These are phyloP conservation scores for Nothophoma quercina DNA, from an alignment of 2,329 filamentous ascomycete genomes.

Conservation along the genomic window DNA sequence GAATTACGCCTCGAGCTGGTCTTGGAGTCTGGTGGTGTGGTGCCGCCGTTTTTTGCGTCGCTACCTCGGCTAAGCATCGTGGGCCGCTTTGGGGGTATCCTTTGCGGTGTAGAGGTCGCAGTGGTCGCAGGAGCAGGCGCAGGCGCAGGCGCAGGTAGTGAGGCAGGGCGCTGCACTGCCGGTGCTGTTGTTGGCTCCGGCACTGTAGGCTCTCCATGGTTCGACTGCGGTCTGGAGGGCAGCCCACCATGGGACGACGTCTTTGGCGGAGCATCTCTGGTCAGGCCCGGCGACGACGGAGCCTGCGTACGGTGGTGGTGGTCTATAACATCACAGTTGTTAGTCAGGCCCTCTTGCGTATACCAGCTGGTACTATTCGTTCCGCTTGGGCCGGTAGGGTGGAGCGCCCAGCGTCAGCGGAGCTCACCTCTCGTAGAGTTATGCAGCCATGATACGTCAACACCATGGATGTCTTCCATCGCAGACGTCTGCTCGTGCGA, in stretches of 20 bases:
- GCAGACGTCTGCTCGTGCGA: constrained; percentile 28
- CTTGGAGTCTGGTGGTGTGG: constrained; percentile 41
- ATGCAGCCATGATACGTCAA: constrained; percentile 93
- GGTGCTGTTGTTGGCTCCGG: constrained; percentile 19
- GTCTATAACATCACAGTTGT: constrained; percentile 31
- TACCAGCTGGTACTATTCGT: constrained; percentile 12
- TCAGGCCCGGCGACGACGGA: constrained; percentile 45
- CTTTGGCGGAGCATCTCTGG: constrained; percentile 44
- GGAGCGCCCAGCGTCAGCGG: constrained; percentile 37
- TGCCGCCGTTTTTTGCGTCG: constrained; percentile 45
- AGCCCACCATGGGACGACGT: constrained; percentile 47
- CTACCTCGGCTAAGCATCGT: constrained; percentile 52
- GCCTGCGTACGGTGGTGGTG: constrained; percentile 49
- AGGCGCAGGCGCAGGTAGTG: constrained; percentile 27
- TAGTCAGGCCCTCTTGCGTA: constrained; percentile 27
- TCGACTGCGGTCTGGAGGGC: constrained; percentile 24
- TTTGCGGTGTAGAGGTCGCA: constrained; percentile 33
- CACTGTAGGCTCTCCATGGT: constrained; percentile 27
- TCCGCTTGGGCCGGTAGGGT: constrained; percentile 27
- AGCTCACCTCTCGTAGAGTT: constrained; percentile 79
- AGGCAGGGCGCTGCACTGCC: constrained; percentile 25
- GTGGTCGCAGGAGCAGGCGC: constrained; percentile 26
- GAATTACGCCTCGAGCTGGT: constrained; percentile 68
- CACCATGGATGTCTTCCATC: constrained; percentile 82
- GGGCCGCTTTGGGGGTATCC: constrained; percentile 49